A percentile compares a stretch with the other conserved stretches of the same genome.
phyloP scores from a whole-genome alignment of 139 green algal species.

The Chlamydomonas eustigma region DNA sequence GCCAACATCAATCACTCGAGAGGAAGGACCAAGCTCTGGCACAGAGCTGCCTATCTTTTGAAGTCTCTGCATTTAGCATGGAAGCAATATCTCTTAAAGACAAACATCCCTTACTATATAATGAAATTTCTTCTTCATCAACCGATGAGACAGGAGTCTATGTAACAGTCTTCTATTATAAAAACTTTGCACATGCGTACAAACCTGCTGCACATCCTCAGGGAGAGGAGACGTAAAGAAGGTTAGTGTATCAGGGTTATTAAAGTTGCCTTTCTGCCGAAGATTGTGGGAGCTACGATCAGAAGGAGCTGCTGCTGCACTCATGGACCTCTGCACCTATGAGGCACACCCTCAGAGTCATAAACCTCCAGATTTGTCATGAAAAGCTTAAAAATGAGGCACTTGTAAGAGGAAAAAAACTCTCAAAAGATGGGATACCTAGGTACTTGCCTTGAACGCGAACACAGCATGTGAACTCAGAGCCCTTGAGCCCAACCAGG shows the following conservation, averaged over 20 bases:
- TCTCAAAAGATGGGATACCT: too few relatives aligned
- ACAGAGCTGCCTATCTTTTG: conserved; percentile 22
- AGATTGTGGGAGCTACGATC: neutral
- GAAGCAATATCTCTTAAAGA: neutral
- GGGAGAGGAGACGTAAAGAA: neutral
- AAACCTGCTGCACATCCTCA: neutral
- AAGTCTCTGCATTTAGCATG: conserved; percentile 41
- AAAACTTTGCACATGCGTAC: neutral
- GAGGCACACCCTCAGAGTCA: too few relatives aligned
- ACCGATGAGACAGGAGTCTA: too few relatives aligned
- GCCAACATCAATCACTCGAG: conserved; percentile 58
- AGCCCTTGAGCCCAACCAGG: too few relatives aligned
- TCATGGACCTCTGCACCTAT: too few relatives aligned
- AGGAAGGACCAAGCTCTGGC: conserved; percentile 35
- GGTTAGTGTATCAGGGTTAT: neutral
- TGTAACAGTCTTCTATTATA: neutral
- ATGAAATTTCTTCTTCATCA: too few relatives aligned
- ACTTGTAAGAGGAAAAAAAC: too few relatives aligned
- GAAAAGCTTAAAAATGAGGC: too few relatives aligned
- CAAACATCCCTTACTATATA: too few relatives aligned
- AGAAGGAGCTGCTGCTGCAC: neutral
- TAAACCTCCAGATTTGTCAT: too few relatives aligned
- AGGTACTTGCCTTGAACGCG: too few relatives aligned
- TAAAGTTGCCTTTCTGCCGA: neutral
- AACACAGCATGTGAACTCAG: too few relatives aligned